Evolutionary conservation across 148 eudicot species (phyloP).

Genomic region (Rhododendron ferrugineum): DNA sequence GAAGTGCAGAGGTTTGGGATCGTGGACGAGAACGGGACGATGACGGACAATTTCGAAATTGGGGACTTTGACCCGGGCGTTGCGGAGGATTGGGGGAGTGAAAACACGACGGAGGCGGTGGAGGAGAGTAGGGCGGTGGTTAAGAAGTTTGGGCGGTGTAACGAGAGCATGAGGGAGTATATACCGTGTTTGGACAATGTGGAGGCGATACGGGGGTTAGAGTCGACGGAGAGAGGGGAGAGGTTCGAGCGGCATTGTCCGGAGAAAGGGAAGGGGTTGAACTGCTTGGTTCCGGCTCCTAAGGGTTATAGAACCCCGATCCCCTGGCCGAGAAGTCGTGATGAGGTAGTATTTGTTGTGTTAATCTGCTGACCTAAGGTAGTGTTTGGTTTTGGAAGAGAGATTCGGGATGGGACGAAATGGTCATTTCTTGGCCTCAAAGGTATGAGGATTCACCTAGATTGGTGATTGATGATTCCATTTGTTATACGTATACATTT

Average conservation of each 20-base stretch:
- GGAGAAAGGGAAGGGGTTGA: constrained; percentile 46
- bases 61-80: constrained; percentile 63
- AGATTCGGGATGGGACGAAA: background rate
- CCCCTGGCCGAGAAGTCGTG: constrained; percentile 84
- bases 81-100: constrained; percentile 51
- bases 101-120: constrained; percentile 24
- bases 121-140: constrained; percentile 40
- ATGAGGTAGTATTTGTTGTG: constrained; percentile 48
- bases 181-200: constrained; percentile 93
- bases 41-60: constrained; percentile 73
- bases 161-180: constrained; percentile 56
- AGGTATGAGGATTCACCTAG: background rate
- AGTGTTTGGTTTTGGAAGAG: background rate
- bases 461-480: background rate
- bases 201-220: constrained; percentile 54
- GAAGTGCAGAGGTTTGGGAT: constrained; percentile 59
- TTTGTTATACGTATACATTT: background rate
- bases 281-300: constrained; percentile 77
- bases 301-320: constrained; percentile 64
- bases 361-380: background rate
- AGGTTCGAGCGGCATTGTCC: constrained; percentile 96
- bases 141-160: constrained; percentile 55
- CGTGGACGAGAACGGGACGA: constrained; percentile 74
- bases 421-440: background rate
- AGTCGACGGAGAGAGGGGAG: constrained; percentile 75